These are phyloP conservation scores for Russula ochroleuca DNA, from an alignment of 768 basidiomycete species.

Conservation along the genomic window DNA sequence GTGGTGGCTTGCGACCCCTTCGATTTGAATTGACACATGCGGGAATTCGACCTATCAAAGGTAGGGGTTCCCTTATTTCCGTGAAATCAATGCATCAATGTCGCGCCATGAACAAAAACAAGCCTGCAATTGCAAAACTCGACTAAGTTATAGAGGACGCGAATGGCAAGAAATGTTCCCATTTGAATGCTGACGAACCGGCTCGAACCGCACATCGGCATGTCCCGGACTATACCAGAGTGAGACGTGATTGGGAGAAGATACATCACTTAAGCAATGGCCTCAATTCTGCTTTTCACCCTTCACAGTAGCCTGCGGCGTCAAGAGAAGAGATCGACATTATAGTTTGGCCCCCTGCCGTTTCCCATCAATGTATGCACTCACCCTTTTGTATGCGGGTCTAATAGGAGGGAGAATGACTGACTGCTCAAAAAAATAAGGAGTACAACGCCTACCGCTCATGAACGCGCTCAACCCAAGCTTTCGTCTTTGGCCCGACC, in stretches of 20 bases:
- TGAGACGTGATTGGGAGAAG: background rate
- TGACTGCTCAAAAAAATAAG: background rate
- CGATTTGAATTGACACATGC: background rate
- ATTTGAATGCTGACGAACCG: background rate
- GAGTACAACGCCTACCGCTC: conserved; percentile 32
- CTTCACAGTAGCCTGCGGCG: conserved; percentile 30
- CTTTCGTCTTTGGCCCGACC: conserved; percentile 37
- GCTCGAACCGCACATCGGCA: background rate
- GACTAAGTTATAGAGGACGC: background rate
- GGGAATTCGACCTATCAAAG: background rate
- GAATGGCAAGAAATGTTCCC: background rate
- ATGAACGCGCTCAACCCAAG: conserved; percentile 40
- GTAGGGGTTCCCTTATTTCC: background rate
- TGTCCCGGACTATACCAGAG: background rate
- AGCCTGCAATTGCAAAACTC: background rate
- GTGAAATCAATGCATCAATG: background rate
- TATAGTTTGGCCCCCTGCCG: background rate
- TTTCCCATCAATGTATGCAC: conserved; percentile 14
- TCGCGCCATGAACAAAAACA: background rate
- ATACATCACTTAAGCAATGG: background rate
- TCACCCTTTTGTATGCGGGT: conserved; percentile 36
- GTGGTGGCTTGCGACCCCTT: background rate
- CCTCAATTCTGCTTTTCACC: conserved; percentile 29
- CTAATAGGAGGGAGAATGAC: conserved; percentile 21
- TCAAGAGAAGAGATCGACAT: background rate